Percentiles rank a stretch among this genome's conserved stretches.
phyloP scores from a whole-genome alignment of 208 protist genomes.

The Phytomonas francai region DNA sequence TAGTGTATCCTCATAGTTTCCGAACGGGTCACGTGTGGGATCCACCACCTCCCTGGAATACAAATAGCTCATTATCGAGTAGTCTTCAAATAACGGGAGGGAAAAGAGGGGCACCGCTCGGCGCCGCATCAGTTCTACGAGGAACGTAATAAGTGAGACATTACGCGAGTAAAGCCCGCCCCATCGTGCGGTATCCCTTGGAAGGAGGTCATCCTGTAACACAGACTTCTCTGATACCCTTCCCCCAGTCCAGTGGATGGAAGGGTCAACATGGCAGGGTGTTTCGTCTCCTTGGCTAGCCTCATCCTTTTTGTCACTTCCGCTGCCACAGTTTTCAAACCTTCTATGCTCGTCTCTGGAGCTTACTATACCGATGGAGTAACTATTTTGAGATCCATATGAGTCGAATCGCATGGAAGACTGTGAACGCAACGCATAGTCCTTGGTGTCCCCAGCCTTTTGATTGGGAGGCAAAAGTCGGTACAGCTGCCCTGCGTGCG shows the following conservation, averaged over 20 bases:
- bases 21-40: conserved; percentile 42
- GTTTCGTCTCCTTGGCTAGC: neutral
- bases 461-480: neutral
- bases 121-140: conserved; percentile 71
- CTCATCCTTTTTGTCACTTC: neutral
- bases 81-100: conserved; percentile 44
- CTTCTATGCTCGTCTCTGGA: neutral
- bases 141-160: conserved; percentile 38
- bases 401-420: neutral
- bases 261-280: neutral
- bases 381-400: neutral
- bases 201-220: conserved; percentile 36
- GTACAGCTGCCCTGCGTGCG: conserved; percentile 20
- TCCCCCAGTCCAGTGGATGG: neutral
- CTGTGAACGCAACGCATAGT: neutral
- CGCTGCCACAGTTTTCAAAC: neutral
- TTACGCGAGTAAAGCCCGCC: conserved; percentile 31
- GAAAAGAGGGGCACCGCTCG: conserved; percentile 56
- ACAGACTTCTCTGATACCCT: neutral
- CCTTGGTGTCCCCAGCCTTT: neutral
- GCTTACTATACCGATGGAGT: neutral
- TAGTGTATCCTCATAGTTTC: conserved; percentile 86
- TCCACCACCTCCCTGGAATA: conserved; percentile 38
- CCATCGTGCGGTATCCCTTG: conserved; percentile 38
- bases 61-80: conserved; percentile 58